Percentiles rank a stretch among this genome's conserved stretches.
These are phyloP conservation scores for Sporothrix protearum DNA, from an alignment of 2,329 filamentous ascomycete genomes.

Conservation along the genomic window DNA sequence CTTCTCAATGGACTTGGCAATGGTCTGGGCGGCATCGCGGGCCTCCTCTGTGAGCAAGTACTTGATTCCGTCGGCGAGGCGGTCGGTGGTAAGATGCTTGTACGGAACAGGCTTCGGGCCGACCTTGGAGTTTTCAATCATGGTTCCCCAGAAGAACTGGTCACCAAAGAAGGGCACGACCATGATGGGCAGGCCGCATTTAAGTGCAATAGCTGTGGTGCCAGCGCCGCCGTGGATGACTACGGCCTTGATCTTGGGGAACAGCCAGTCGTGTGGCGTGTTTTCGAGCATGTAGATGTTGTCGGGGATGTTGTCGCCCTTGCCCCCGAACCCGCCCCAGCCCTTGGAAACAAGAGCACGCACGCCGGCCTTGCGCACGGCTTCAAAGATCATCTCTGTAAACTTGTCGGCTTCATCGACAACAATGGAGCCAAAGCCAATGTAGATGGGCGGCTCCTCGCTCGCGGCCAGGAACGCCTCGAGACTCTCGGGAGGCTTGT, in stretches of 20 bases:
- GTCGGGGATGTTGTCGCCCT: conserved; percentile 50
- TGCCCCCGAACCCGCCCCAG: conserved; percentile 67
- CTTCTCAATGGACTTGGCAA: conserved; percentile 58
- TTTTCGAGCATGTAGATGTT: conserved; percentile 70
- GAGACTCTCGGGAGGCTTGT: conserved; percentile 55
- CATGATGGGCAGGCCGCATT: conserved; percentile 68
- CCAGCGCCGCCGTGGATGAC: conserved; percentile 77
- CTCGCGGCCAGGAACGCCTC: conserved; percentile 54
- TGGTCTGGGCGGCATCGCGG: conserved; percentile 51
- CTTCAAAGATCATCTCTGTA: conserved; percentile 68
- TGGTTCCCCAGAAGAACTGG: conserved; percentile 73
- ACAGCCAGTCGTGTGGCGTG: conserved; percentile 74
- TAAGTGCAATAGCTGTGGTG: conserved; percentile 70
- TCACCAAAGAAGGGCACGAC: conserved; percentile 78
- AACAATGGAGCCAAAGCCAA: conserved; percentile 73
- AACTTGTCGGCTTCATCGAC: conserved; percentile 68
- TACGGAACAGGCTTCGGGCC: conserved; percentile 66
- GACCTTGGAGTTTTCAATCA: conserved; percentile 61
- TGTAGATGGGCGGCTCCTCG: conserved; percentile 63
- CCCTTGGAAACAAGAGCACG: conserved; percentile 71
- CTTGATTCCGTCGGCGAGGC: conserved; percentile 66
- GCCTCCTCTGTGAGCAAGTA: conserved; percentile 63
- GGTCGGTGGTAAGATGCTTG: conserved; percentile 61
- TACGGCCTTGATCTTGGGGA: conserved; percentile 61
- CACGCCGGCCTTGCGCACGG: conserved; percentile 61